phyloP scores from a whole-genome alignment of 2,329 filamentous ascomycete species.

The Aureobasidium sp. region DNA sequence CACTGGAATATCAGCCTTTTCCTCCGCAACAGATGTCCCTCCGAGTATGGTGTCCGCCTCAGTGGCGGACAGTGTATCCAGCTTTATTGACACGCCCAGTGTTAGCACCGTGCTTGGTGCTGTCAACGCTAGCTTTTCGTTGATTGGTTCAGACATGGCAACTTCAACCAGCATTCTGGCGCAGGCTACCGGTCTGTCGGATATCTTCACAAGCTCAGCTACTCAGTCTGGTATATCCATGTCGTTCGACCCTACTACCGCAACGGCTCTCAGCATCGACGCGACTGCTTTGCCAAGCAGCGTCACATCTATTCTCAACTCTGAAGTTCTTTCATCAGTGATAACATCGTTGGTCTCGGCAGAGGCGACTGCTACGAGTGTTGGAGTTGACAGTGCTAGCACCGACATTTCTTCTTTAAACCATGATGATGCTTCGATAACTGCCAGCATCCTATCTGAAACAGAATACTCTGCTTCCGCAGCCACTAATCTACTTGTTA shows the following conservation, averaged over 20 bases:
- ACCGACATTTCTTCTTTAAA: not conserved
- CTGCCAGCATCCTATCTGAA: not conserved
- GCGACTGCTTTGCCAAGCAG: not conserved
- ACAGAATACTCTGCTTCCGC: not conserved
- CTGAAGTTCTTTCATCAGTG: not conserved
- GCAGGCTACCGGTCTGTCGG: not conserved
- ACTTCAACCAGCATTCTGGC: not conserved
- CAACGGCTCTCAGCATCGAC: too few relatives aligned
- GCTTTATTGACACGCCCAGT: too few relatives aligned
- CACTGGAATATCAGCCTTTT: too few relatives aligned
- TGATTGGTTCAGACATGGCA: not conserved
- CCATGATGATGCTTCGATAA: not conserved
- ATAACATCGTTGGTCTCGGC: not conserved
- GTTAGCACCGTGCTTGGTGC: not conserved
- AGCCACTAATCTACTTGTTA: not conserved
- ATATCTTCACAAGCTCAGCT: not conserved
- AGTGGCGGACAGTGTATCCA: too few relatives aligned
- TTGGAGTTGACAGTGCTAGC: not conserved
- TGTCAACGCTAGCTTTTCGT: not conserved
- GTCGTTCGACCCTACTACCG: not conserved
- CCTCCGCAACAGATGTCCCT: too few relatives aligned
- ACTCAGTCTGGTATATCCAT: not conserved
- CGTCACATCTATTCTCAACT: not conserved
- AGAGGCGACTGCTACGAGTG: not conserved
- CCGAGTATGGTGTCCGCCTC: too few relatives aligned